These are phyloP conservation scores for Thielaviopsis euricoi DNA, from an alignment of 2,329 filamentous ascomycete species.

Conservation along the genomic window DNA sequence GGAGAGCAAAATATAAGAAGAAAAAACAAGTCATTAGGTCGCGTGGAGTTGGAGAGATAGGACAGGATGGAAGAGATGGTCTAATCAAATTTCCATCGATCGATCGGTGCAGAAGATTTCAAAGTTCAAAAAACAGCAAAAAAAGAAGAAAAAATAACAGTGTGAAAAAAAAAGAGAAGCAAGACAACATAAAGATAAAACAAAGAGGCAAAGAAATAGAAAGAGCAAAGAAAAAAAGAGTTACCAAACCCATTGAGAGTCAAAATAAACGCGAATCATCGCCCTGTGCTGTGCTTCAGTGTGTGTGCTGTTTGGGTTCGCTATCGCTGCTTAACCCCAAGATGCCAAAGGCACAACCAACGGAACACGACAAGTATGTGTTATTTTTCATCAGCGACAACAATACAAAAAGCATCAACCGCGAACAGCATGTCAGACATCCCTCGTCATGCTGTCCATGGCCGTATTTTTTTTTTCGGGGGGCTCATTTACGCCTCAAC, in stretches of 20 bases:
- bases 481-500: background rate
- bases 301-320: background rate
- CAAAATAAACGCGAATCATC: background rate
- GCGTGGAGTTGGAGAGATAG: background rate
- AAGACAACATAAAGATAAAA: constrained; percentile 13
- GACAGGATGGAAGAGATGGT: background rate
- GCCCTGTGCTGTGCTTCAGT: background rate
- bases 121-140: constrained; percentile 14
- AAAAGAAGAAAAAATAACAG: constrained; percentile 14
- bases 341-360: background rate
- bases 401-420: background rate
- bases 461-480: too few relatives aligned
- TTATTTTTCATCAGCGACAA: background rate
- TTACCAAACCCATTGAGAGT: background rate
- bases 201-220: constrained; percentile 12
- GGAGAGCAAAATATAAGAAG: constrained; percentile 4
- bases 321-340: background rate
- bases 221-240: constrained; percentile 9
- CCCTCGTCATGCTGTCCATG: too few relatives aligned
- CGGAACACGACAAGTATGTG: background rate
- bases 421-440: background rate
- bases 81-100: background rate
- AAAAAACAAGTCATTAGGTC: background rate
- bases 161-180: constrained; percentile 12
- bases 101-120: background rate